Base-by-base conservation (phyloP, 495 filamentous ascomycete genomes). In the Aspergillus sclerotioniger region DNA sequence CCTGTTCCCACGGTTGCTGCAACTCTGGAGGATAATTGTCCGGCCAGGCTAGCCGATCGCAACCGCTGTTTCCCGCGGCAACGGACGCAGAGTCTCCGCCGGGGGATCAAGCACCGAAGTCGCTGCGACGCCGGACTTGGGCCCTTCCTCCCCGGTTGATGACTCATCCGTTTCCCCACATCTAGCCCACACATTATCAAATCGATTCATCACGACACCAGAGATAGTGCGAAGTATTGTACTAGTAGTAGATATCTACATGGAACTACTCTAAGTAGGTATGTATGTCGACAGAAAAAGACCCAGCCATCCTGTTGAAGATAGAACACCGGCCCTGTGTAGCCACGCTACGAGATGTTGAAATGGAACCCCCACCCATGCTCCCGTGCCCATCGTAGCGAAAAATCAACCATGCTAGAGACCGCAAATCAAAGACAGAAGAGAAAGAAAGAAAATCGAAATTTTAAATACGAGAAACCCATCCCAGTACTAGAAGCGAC, bases 311-410 rank as follows among this genome's bases (percentile, higher is more conserved):
- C 16, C 8, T 50, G 47, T 50, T 50, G 47, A 50, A 50, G 25
- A 32, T 50, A 28, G 32, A 16, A 32, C 28, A 31, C 28, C 47
- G 29, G 25, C 17, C 21, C 17, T 29, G 31, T 51, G 28, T 45
- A 46, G 39, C 51, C 53, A 61, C 28, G 58, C 53, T 52, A 41
- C 50, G 56, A 50, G 16, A 54, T 57, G 59, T 66, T 62, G 63
- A 66, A 66, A 56, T 50, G 6, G 16, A 50, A 16, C 25, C 10
- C 47, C 46, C 46, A 8, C 46, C 46, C 28, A 32, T 50, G 47
- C 47, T 50, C 47, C 47, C 31, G 28, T 31, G 47, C 28, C 47
- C 47, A 8, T 32, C 47, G 28, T 50, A 32, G 44, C 28, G 20
- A 31, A 16, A 8, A 50, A 50, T 50, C 25, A 28, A 17, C n/a